These are phyloP conservation scores for Cronartium quercuum DNA, from an alignment of 1,284 basidiomycete genomes.

Conservation along the genomic window DNA sequence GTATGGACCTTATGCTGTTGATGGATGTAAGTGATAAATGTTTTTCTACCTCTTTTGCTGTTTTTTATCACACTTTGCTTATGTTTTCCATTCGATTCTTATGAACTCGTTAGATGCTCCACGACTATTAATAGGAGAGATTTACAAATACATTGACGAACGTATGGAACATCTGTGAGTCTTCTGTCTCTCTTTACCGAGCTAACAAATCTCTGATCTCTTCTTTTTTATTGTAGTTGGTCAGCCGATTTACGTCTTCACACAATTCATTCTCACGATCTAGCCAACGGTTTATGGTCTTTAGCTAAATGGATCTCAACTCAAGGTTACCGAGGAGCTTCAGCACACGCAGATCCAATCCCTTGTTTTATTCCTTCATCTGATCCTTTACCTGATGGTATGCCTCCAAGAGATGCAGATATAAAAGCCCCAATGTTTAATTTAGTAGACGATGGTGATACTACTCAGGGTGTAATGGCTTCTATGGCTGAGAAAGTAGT, in stretches of 20 bases:
- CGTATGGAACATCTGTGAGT: slow-evolving; percentile 42
- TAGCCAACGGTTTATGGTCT: slow-evolving; percentile 31
- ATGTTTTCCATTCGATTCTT: too few species aligned
- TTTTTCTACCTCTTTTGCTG: not conserved
- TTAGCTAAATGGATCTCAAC: slow-evolving; percentile 38
- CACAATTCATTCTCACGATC: slow-evolving; percentile 35
- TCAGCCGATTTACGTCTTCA: slow-evolving; percentile 33
- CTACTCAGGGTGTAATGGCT: slow-evolving; percentile 68
- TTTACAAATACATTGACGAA: slow-evolving; percentile 42
- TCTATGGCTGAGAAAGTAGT: slow-evolving; percentile 67
- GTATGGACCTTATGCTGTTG: slow-evolving; percentile 38
- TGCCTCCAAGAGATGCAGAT: slow-evolving; percentile 38
- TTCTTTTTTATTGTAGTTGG: slow-evolving; percentile 11
- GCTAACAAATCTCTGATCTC: not conserved
- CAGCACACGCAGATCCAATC: slow-evolving; percentile 14
- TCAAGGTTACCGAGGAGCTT: slow-evolving; percentile 7
- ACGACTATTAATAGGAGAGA: slow-evolving; percentile 40
- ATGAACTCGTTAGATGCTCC: slow-evolving; percentile 33
- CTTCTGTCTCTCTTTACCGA: not conserved
- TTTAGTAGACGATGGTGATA: slow-evolving; percentile 66
- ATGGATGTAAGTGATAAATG: slow-evolving; percentile 31
- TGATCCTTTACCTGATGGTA: slow-evolving; percentile 38
- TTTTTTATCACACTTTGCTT: not conserved
- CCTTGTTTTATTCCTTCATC: slow-evolving; percentile 32
- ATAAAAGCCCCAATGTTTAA: slow-evolving; percentile 41